Conservation (phyloP, 129 eudicot species). For the Arctium lappa region DNA sequence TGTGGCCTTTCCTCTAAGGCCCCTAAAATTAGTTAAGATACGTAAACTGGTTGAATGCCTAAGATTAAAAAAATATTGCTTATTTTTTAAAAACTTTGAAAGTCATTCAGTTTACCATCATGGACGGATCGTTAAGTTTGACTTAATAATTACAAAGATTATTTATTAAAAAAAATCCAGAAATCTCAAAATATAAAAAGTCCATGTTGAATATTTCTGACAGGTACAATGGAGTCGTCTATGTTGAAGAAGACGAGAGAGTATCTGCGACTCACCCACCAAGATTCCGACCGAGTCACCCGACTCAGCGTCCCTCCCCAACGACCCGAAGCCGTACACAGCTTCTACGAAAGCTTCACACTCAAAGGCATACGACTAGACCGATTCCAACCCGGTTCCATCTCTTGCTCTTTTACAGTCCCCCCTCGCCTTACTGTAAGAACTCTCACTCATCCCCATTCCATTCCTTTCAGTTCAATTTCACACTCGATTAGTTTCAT, state of each 20-base stretch:
- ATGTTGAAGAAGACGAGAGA: conserved; percentile 19
- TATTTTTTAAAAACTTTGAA: too few species aligned
- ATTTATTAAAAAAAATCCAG: too few species aligned
- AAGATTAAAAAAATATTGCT: too few species aligned
- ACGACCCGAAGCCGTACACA: conserved; percentile 3
- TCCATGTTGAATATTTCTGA: too few species aligned
- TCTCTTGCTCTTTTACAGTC: conserved; percentile 35
- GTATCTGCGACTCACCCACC: conserved; percentile 13
- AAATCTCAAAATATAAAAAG: too few species aligned
- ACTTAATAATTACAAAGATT: too few species aligned
- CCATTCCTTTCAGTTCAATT: too few species aligned
- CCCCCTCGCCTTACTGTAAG: conserved; percentile 38
- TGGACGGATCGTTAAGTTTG: too few species aligned
- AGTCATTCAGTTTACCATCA: too few species aligned
- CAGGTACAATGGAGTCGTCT: not conserved
- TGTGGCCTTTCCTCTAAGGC: too few species aligned
- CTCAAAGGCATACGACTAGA: conserved; percentile 33
- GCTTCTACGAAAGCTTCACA: conserved; percentile 36
- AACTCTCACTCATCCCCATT: not conserved
- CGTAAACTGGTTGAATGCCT: too few species aligned
- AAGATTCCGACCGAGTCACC: conserved; percentile 19
- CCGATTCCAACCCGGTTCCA: conserved; percentile 22
- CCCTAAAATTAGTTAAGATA: too few species aligned
- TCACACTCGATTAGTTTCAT: not conserved
- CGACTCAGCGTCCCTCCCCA: conserved; percentile 18